Conservation (phyloP, 257 asterid species). For the Datura wrightii region DNA sequence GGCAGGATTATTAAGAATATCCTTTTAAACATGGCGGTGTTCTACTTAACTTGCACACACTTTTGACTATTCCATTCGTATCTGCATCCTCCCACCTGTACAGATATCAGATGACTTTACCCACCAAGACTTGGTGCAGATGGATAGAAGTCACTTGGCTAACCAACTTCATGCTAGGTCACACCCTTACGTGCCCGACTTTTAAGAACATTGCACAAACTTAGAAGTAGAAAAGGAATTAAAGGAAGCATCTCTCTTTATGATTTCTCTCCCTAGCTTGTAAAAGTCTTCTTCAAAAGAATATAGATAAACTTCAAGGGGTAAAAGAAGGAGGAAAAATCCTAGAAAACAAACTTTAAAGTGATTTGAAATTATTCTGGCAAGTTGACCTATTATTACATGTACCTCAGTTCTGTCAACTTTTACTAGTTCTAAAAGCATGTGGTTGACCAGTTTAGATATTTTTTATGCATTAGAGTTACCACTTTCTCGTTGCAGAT, state of each 20-base stretch:
- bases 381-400: background rate
- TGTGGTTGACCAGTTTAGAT: conserved; percentile 16
- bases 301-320: conserved; percentile 1
- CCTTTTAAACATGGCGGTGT: background rate
- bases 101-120: background rate
- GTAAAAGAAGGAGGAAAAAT: background rate
- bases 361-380: background rate
- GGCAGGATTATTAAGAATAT: background rate
- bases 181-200: background rate
- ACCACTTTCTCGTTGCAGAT: background rate
- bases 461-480: background rate
- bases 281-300: background rate
- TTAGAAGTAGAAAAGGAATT: background rate
- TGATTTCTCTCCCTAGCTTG: background rate
- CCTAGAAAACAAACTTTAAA: conserved; percentile 4
- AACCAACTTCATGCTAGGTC: conserved; percentile 7
- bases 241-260: background rate
- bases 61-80: background rate
- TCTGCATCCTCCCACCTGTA: background rate
- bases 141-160: background rate
- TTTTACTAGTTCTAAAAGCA: background rate
- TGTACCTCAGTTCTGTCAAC: background rate
- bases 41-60: background rate
- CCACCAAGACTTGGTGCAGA: background rate
- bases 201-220: background rate